These are phyloP conservation scores for Gnaphalium uliginosum DNA, from an alignment of 129 eudicot species.

Conservation along the genomic window DNA sequence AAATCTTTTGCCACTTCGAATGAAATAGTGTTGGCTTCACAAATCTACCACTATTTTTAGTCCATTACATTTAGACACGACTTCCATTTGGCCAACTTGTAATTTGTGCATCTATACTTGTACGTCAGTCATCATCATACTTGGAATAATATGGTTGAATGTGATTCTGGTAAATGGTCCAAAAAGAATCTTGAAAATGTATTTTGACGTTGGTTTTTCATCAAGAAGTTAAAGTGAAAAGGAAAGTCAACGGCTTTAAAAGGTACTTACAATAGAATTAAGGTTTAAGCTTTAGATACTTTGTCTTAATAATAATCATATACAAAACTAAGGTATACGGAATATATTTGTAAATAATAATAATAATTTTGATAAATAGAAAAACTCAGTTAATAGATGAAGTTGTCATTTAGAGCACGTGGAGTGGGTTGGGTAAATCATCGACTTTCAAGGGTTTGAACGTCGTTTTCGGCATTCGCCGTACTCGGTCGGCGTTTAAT, in stretches of 20 bases:
- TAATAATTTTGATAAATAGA: too few species aligned
- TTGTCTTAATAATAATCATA: too few species aligned
- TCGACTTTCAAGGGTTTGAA: too few species aligned
- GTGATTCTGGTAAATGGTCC: conserved; percentile 27
- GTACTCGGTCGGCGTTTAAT: too few species aligned
- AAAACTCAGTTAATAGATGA: too few species aligned
- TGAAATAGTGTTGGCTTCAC: conserved; percentile 22
- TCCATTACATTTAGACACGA: conserved; percentile 13
- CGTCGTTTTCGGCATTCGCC: too few species aligned
- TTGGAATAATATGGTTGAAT: conserved; percentile 24
- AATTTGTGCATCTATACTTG: conserved; percentile 9
- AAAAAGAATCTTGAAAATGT: conserved; percentile 18
- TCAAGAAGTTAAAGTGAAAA: conserved; percentile 11
- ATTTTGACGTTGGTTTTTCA: conserved; percentile 12
- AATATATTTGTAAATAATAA: too few species aligned
- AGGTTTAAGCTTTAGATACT: too few species aligned
- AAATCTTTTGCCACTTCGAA: conserved; percentile 18
- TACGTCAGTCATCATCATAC: conserved; percentile 12
- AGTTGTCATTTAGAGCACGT: too few species aligned
- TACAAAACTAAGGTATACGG: too few species aligned
- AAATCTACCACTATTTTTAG: conserved; percentile 22
- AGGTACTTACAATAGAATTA: too few species aligned
- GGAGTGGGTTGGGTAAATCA: too few species aligned
- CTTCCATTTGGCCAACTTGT: conserved; percentile 14
- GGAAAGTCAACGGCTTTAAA: conserved; percentile 9